phyloP scores from a whole-genome alignment of 306 rosid species.

The Medicago ruthenica region DNA sequence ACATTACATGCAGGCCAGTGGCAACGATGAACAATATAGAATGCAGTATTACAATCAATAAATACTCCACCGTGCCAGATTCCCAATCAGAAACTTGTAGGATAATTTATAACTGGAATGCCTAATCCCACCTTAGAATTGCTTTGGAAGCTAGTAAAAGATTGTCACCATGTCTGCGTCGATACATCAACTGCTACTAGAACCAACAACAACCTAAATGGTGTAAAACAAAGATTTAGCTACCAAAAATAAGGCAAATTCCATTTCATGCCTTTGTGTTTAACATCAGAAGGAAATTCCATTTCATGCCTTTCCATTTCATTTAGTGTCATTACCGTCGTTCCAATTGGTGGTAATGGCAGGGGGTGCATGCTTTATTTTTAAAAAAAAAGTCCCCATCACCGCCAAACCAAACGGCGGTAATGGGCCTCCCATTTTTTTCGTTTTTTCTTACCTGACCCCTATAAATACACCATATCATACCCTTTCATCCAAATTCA shows the following conservation, averaged over 20 bases:
- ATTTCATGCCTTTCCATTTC: no score
- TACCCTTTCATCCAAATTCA: no score
- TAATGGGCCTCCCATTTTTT: no score
- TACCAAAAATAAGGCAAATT: conserved; percentile 17
- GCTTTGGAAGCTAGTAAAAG: conserved; percentile 20
- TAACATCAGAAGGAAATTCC: conserved; percentile 7
- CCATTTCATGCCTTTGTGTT: conserved; percentile 8
- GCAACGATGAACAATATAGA: conserved; percentile 23
- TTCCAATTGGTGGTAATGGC: no score
- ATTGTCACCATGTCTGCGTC: conserved; percentile 16
- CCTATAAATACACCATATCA: no score
- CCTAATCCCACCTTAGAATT: conserved; percentile 21
- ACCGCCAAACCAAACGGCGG: no score
- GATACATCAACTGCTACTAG: conserved; percentile 11
- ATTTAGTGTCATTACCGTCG: no score
- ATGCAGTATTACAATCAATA: conserved; percentile 6
- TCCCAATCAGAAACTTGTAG: neutral
- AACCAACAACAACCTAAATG: conserved; percentile 30
- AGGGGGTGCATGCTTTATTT: no score
- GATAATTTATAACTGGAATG: conserved; percentile 24
- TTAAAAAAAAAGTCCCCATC: no score
- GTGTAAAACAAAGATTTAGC: conserved; percentile 20
- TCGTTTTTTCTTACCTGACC: no score
- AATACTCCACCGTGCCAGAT: conserved; percentile 15
- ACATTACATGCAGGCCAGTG: conserved; percentile 3